Base-by-base conservation (phyloP, 2,329 filamentous ascomycete species). In the Aspergillus candidus region DNA sequence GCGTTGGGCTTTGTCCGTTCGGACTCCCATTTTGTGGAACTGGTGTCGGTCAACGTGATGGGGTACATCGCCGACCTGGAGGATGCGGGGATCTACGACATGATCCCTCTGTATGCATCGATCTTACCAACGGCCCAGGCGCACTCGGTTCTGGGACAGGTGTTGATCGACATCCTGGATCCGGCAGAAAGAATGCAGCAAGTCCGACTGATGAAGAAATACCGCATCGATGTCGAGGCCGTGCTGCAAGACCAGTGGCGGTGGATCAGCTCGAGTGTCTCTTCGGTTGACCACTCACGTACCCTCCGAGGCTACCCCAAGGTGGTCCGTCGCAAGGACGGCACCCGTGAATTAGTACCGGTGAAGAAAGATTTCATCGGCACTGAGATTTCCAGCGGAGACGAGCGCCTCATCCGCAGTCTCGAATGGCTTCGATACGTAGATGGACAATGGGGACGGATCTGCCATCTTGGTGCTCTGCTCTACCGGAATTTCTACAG, bases 21-120 rank as follows among this genome's bases (percentile, higher is more conserved):
- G 13, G 70, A 74, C 27, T 67, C 73, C 30, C 69, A 72, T 40
- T 75, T 75, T 12, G 77, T 83, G 52, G 85, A 94, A 58, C 88
- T 86, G 1, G 60, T 62, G 3, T 63, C 65, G 6, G 47, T 67
- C 57, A 80, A 91, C 37, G 73, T 96, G 41, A 81, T 85, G 1
- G 83, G 80, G 4, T 97, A 97, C 62, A 84, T 94, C 43, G 85
- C 86, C 55, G 83, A 86, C 48, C 70, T 98, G 32, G 81, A 86
- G 35, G 75, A 84, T 37, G 79, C 80, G 12, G 80, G 82, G 30
- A 79, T 93, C 43, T 80, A 85, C 47, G 83, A 91, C 50, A 70
- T 93, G 34, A 85, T 95, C 43, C 90, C 93, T 1, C 72, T 94
- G 1, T 98, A 98, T 64, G 90, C 87, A 50, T 88, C 88, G 7